Evolutionary conservation across 2,329 filamentous ascomycete species (phyloP), one percentile per base, ranked within the genome.

Genomic region (Epicoccum sorghinum): DNA sequence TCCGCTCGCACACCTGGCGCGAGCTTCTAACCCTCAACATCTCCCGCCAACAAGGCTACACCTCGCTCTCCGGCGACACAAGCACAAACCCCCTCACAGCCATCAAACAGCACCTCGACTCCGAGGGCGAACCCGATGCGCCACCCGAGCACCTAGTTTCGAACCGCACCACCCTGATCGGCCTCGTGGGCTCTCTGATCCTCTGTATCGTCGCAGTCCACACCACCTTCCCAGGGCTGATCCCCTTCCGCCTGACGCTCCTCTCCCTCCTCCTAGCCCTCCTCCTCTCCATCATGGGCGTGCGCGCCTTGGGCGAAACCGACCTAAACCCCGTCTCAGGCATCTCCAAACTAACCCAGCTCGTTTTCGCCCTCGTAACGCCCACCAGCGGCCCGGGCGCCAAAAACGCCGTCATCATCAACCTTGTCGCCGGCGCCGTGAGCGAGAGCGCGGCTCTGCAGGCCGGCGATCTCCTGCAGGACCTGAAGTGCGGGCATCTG

Each of bases 321-420:
- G 95, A 99, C 67, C 82, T 99, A 8, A 98, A 98, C 70, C 95
- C 95, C 0, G 95, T 98, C 2, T 96, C 91, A 1, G 95, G 95
- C 30, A 99, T 98, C 74, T 93, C 89, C 71, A 99, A 99, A 78
- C 83, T 99, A 3, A 96, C 95, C 0, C 95, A 99, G 75, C 85
- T 99, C 3, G 89, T 98, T 70, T 98, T 99, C 74, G 95, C 95
- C 3, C 78, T 96, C 44, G 90, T 96, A 35, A 92, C 96, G 2
- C 93, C 95, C 0, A 70, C 66, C 1, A 67, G 68, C 0, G 86
- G 91, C 66, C 71, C 68, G 0, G 63, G 58, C 6, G 68, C 70
- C 2, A 89, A 89, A 65, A 92, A 92, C 36, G 91, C 91, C 10
- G 88, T 99, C n/a, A 83, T 96, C 51, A 96, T 97, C 70, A 99